A percentile compares a stretch with the other conserved stretches of the same genome.
These are phyloP conservation scores for Dothistroma septosporum DNA, from an alignment of 2,329 filamentous ascomycete genomes.

Conservation along the genomic window DNA sequence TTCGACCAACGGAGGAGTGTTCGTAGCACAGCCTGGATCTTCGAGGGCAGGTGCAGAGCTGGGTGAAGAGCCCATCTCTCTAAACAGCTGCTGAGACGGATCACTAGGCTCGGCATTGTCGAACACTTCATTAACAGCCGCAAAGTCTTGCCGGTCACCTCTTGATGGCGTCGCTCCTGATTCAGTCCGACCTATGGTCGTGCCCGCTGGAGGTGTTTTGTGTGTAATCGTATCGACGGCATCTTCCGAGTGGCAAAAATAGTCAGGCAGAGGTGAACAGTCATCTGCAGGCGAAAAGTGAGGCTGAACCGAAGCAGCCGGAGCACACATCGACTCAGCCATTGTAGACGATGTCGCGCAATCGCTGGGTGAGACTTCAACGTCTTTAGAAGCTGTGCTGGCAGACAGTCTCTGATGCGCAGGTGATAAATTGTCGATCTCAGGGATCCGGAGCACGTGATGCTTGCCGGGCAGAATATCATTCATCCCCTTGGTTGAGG, in stretches of 20 bases:
- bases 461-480: conserved; percentile 3
- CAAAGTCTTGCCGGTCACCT: neutral
- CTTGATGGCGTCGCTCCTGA: neutral
- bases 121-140: neutral
- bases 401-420: neutral
- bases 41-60: neutral
- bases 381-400: neutral
- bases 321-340: neutral
- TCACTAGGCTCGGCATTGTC: neutral
- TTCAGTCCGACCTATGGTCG: neutral
- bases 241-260: neutral
- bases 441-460: neutral
- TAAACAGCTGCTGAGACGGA: conserved; percentile 4
- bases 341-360: conserved; percentile 1
- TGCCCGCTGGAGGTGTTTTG: neutral
- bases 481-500: conserved; percentile 9
- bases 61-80: conserved; percentile 3
- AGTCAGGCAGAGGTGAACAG: neutral
- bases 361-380: neutral
- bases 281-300: neutral
- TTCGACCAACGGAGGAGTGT: neutral
- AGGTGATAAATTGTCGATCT: neutral
- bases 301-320: neutral
- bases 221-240: neutral
- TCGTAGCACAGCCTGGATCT: neutral